Evolutionary conservation across 192 early-diverging fungal species (phyloP).

Genomic region (Cladochytrium replicatum): DNA sequence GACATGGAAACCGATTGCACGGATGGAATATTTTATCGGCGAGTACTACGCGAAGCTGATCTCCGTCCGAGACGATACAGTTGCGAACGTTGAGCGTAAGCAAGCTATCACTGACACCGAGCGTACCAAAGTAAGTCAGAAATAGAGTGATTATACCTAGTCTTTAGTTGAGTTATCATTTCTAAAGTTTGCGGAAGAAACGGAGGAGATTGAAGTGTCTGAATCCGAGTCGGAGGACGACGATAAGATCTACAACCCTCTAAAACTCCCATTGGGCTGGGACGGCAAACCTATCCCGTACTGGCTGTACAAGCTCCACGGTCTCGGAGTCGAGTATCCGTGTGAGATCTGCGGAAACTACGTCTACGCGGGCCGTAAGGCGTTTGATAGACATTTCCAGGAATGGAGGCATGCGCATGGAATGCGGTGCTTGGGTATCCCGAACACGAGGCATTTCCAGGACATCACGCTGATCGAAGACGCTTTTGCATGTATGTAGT

Average conservation of each 20-base stretch:
- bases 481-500: slow-evolving; percentile 70
- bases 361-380: slow-evolving; percentile 92
- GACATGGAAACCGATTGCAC: slow-evolving; percentile 36
- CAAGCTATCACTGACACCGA: slow-evolving; percentile 85
- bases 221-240: slow-evolving; percentile 64
- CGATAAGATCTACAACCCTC: slow-evolving; percentile 91
- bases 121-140: no score
- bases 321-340: slow-evolving; percentile 83
- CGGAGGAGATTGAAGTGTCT: slow-evolving; percentile 44
- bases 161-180: slow-evolving; percentile 4
- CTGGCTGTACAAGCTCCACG: slow-evolving; percentile 97
- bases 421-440: slow-evolving; percentile 85
- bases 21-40: slow-evolving; percentile 47
- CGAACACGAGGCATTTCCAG: slow-evolving; percentile 82
- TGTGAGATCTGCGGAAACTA: slow-evolving; percentile 97
- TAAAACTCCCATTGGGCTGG: slow-evolving; percentile 92
- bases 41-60: slow-evolving; percentile 33
- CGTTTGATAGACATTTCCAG: slow-evolving; percentile 91
- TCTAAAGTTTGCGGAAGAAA: slow-evolving; percentile 62
- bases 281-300: slow-evolving; percentile 99
- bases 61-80: slow-evolving; percentile 62
- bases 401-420: slow-evolving; percentile 93
- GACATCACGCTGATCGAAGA: slow-evolving; percentile 89
- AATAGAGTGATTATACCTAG: no score
- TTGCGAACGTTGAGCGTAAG: slow-evolving; percentile 79